Percentiles rank a stretch among this genome's conserved stretches.
These are phyloP conservation scores for Schizochytrium sp. DNA, from an alignment of 108 stramenopile species.

Conservation along the genomic window DNA sequence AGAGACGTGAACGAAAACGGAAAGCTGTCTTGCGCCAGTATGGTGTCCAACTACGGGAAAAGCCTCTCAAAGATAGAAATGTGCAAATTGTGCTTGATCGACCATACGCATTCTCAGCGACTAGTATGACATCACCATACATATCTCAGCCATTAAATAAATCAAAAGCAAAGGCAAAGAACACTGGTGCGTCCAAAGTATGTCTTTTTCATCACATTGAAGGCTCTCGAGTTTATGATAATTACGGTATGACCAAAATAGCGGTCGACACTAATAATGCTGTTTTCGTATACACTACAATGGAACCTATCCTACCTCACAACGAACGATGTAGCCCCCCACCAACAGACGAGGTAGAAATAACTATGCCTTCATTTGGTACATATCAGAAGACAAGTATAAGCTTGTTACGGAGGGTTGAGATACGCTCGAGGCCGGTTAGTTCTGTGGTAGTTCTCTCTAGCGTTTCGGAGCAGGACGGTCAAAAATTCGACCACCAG, in stretches of 20 bases:
- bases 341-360: background rate
- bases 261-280: background rate
- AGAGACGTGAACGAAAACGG: too few species aligned
- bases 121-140: background rate
- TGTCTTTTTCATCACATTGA: slow-evolving; percentile 6
- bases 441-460: too few species aligned
- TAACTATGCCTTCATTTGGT: background rate
- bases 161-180: background rate
- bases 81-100: too few species aligned
- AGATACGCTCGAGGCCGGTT: too few species aligned
- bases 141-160: background rate
- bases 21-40: too few species aligned
- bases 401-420: background rate
- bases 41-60: too few species aligned
- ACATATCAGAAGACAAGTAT: background rate
- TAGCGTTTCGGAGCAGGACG: too few species aligned
- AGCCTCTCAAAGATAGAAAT: too few species aligned
- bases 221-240: background rate
- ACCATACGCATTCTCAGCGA: too few species aligned
- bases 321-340: background rate
- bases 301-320: background rate
- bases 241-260: background rate
- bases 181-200: background rate
- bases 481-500: too few species aligned
- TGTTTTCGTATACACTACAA: background rate